Percentiles rank a stretch among this genome's conserved stretches.
Evolutionary conservation across 768 basidiomycete genomes (phyloP).

Genomic region (Serendipita sp.): DNA sequence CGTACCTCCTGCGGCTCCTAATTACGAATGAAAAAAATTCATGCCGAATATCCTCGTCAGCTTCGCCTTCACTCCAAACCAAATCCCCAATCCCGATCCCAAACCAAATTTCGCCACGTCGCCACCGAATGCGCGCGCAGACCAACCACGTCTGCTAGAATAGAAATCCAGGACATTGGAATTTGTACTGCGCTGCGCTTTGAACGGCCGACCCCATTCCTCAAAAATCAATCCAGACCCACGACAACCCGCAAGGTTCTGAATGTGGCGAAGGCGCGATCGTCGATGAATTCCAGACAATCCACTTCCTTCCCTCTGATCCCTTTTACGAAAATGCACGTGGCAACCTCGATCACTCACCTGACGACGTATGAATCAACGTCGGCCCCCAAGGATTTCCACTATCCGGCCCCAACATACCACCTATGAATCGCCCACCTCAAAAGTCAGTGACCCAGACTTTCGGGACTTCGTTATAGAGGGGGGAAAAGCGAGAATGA

Average conservation of each 20-base stretch:
- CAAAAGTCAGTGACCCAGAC: not conserved
- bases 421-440: not conserved
- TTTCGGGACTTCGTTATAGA: too few species aligned
- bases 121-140: not conserved
- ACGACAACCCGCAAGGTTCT: not conserved
- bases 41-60: constrained; percentile 20
- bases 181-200: too few species aligned
- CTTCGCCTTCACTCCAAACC: not conserved
- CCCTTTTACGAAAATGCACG: too few species aligned
- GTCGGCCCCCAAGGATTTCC: not conserved
- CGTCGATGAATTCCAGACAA: constrained; percentile 3
- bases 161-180: not conserved
- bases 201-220: too few species aligned
- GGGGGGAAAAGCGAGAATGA: too few species aligned
- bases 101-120: not conserved
- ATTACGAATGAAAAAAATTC: too few species aligned
- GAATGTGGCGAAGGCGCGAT: constrained; percentile 13
- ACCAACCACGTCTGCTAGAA: not conserved
- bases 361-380: constrained; percentile 1
- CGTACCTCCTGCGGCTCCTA: constrained; percentile 63
- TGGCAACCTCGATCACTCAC: not conserved
- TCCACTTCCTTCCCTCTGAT: too few species aligned
- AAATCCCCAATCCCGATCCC: too few species aligned
- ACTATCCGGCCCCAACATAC: not conserved
- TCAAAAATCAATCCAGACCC: too few species aligned